These are phyloP conservation scores for Pythium aquatile DNA, from an alignment of 352 stramenopile genomes.

Conservation along the genomic window DNA sequence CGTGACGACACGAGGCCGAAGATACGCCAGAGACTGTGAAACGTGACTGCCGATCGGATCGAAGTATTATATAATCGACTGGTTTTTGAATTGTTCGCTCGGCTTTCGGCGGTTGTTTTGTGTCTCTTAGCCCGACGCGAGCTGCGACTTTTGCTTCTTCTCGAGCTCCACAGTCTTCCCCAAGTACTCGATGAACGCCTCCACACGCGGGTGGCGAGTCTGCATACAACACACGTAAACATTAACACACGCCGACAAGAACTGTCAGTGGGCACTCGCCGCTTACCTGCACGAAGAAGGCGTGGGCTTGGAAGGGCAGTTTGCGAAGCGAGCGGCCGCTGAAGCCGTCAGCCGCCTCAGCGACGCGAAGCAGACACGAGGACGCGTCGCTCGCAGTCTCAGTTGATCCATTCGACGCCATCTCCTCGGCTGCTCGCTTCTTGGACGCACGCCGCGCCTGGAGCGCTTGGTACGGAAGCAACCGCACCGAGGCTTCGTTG, in stretches of 20 bases:
- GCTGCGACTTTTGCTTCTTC: conserved; percentile 13
- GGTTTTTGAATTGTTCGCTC: background rate
- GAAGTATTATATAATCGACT: conserved; percentile 8
- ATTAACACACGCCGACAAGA: background rate
- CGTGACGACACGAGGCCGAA: background rate
- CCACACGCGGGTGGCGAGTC: conserved; percentile 8
- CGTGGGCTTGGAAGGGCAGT: conserved; percentile 80
- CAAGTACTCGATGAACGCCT: conserved; percentile 15
- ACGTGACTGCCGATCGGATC: background rate
- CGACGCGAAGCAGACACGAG: conserved; percentile 34
- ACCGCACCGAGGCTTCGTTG: background rate
- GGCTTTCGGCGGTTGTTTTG: background rate
- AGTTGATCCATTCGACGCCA: conserved; percentile 13
- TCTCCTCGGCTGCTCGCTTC: conserved; percentile 48
- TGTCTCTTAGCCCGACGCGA: conserved; percentile 4
- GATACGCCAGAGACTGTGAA: background rate
- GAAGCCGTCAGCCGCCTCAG: conserved; percentile 55
- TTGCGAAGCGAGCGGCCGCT: conserved; percentile 81
- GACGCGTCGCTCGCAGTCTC: conserved; percentile 32
- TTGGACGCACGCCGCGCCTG: conserved; percentile 25
- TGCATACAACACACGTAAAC: background rate
- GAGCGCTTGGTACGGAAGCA: conserved; percentile 36
- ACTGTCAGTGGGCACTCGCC: too few relatives aligned
- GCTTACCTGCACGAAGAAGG: conserved; percentile 62
- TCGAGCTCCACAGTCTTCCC: conserved; percentile 16